These are phyloP conservation scores for Whalleya microplaca DNA, from an alignment of 2,329 filamentous ascomycete genomes.

Conservation along the genomic window DNA sequence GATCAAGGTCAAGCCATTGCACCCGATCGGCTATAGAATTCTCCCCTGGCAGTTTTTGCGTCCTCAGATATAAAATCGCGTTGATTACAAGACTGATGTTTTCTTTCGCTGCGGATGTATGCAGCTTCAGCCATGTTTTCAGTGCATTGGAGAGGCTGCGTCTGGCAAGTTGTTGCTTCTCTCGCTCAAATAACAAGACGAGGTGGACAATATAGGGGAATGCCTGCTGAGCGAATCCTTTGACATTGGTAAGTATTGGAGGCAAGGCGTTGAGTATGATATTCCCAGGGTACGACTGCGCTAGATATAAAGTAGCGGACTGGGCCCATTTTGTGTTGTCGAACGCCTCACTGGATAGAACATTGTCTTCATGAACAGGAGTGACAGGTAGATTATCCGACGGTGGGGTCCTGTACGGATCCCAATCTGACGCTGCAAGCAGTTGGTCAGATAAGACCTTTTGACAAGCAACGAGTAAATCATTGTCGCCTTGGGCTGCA, in stretches of 20 bases:
- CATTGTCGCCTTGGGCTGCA: constrained; percentile 49
- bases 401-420: constrained; percentile 56
- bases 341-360: constrained; percentile 46
- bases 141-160: constrained; percentile 67
- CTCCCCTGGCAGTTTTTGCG: constrained; percentile 75
- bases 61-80: constrained; percentile 84
- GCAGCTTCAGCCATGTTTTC: constrained; percentile 63
- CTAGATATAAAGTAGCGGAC: constrained; percentile 64
- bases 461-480: constrained; percentile 54
- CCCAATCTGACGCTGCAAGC: constrained; percentile 60
- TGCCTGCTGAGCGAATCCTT: constrained; percentile 71
- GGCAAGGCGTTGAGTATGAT: constrained; percentile 71
- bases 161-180: constrained; percentile 62
- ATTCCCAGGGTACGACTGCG: constrained; percentile 61
- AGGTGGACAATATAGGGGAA: constrained; percentile 88
- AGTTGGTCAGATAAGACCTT: constrained; percentile 56
- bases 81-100: constrained; percentile 77
- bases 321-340: constrained; percentile 61
- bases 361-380: constrained; percentile 31
- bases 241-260: constrained; percentile 66
- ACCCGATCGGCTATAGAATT: constrained; percentile 76
- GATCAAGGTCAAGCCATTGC: constrained; percentile 86
- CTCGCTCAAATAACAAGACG: constrained; percentile 70
- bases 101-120: constrained; percentile 51
- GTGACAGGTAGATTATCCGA: constrained; percentile 49